Evolutionary conservation across 1,284 basidiomycete species (phyloP), one percentile per base, ranked within the genome.

Genomic region (Gymnopus androsaceus): DNA sequence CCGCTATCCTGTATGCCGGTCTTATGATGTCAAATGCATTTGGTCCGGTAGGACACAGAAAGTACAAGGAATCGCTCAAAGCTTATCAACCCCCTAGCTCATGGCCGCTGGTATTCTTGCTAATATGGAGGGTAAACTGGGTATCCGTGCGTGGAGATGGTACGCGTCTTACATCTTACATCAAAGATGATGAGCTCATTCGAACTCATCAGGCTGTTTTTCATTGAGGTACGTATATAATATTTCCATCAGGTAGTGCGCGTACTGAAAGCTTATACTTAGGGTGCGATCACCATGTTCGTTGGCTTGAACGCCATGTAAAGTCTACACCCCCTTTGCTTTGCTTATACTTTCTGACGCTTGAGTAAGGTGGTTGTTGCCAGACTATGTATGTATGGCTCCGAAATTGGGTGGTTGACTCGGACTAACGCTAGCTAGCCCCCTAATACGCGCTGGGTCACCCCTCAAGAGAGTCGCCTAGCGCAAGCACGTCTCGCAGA

Each of bases 1-100:
- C 84, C 46, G 85, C 87, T 0, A 77, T 90, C 54, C 76, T 93
- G 2, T 90, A 85, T 67, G 77, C 77, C 6, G 88, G 88, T 14
- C 65, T 84, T 3, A 71, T 91, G 15, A 76, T 90, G 48, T 87
- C 86, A 0, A 91, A 90, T 70, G 89, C 90, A 2, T 90, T 92
- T 66, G 88, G 88, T 38, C 75, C 80, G 53, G 84, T 87, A 54
- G 67, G 28, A 19, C 33, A 25, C 19, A 17, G 6, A 27, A 45
- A 41, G 56, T 55, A 27, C 40, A n/a, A n/a, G n/a, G n/a, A n/a
- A n/a, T n/a, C n/a, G n/a, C n/a, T n/a, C n/a, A n/a, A n/a, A 64
- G 28, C 36, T 19, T 23, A 23, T 23, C 23, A 4, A 8, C 17
- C 27, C 31, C 51, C n/a, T 49, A 87, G 81, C 69, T 87, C 27